Percentiles rank a stretch among this genome's conserved stretches.
Conservation (phyloP, 805 yeast species). For the Hanseniaspora valbyensis region DNA sequence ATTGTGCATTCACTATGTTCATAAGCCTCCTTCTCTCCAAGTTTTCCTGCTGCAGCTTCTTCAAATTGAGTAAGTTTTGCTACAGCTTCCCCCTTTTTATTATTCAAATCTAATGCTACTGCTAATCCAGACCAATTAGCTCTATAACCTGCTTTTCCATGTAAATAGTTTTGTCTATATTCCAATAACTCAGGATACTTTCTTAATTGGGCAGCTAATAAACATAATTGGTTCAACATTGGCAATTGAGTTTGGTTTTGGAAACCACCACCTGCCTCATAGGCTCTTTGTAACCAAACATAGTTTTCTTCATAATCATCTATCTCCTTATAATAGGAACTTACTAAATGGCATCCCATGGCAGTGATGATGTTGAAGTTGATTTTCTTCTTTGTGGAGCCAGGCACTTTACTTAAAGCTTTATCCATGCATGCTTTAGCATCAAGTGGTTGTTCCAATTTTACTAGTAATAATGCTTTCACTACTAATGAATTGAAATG, state of each 20-base stretch:
- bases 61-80: constrained; percentile 67
- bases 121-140: constrained; percentile 88
- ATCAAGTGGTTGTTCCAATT: constrained; percentile 48
- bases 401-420: constrained; percentile 49
- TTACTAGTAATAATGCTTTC: constrained; percentile 62
- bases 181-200: constrained; percentile 53
- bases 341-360: constrained; percentile 40
- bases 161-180: constrained; percentile 59
- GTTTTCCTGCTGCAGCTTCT: constrained; percentile 54
- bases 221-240: constrained; percentile 70
- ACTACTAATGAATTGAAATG: constrained; percentile 76
- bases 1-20: constrained; percentile 76
- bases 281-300: constrained; percentile 62
- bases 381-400: constrained; percentile 42
- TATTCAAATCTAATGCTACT: constrained; percentile 67
- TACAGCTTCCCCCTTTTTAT: constrained; percentile 57
- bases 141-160: constrained; percentile 66
- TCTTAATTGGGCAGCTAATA: constrained; percentile 68
- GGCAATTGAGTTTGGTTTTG: constrained; percentile 49
- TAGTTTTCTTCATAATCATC: constrained; percentile 67
- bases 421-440: constrained; percentile 50
- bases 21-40: constrained; percentile 52
- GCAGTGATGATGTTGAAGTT: constrained; percentile 44
- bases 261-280: constrained; percentile 45
- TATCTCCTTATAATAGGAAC: constrained; percentile 64